Evolutionary conservation across 768 basidiomycete species (phyloP), one percentile per base, ranked within the genome.

Genomic region (Fistulinella prunicolor): DNA sequence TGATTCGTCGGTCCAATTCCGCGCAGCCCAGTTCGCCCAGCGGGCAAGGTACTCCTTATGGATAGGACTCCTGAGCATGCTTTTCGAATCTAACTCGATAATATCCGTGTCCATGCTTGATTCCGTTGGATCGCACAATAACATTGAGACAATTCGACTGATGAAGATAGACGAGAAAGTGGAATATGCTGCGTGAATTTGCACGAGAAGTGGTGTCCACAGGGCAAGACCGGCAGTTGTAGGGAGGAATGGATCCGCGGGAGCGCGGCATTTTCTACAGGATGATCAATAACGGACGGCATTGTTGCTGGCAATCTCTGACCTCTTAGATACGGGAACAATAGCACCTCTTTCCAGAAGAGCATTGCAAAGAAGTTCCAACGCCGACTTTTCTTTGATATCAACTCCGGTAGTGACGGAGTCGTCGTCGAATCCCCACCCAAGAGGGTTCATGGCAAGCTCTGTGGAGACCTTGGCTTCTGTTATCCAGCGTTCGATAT

Each of bases 261-360:
- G 61, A 24, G 71, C 60, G n/a, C 60, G 49, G 37, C 84, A 74
- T 67, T 86, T 89, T 64, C 86, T 88, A 34, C 17, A 21, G 10
- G 12, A 44, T 37, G 14, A 46, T 62, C n/a, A 46, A 49, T 26
- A n/a, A 47, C 8, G 8, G 4, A 47, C 0, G 14, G 23, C 3
- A 41, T 6, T 22, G 23, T 43, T 40, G 13, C 7, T 20, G 28
- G 34, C 7, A 26, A 17, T 35, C 39, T 57, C 78, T 53, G 54
- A 94, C 95, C 84, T 93, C 70, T 83, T 89, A 1, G 91, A 86
- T 2, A 87, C 55, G 8, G 95, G 94, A 4, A 97, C 85, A 8
- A 97, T 70, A 9, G 73, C 80, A 9, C 92, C 92, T 51, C 77
- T 80, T 47, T 81, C 82, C 41, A 89, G 56, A 12, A 98, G 69